Evolutionary conservation across 2,329 filamentous ascomycete species (phyloP).

Genomic region (Diplocarpon rosae): DNA sequence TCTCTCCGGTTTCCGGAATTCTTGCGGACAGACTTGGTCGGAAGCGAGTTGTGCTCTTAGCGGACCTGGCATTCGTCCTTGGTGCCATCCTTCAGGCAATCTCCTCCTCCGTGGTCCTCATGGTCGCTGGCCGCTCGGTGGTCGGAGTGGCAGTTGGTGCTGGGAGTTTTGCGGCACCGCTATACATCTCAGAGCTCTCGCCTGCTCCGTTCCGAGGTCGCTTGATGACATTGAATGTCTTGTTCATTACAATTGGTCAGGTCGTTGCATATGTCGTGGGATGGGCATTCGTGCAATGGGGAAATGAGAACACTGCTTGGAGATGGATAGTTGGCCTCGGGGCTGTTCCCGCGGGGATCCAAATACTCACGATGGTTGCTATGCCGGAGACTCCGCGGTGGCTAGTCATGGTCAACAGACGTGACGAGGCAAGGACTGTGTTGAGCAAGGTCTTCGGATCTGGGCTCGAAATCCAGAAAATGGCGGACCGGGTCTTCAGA

Average conservation of each 20-base stretch:
- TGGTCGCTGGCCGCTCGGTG: constrained; percentile 58
- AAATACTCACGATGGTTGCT: constrained; percentile 54
- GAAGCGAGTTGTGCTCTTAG: constrained; percentile 49
- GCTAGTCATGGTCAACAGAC: constrained; percentile 60
- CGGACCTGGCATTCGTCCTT: constrained; percentile 55
- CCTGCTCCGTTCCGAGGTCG: constrained; percentile 66
- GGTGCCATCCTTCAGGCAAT: constrained; percentile 57
- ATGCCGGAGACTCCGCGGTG: constrained; percentile 88
- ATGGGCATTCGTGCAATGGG: constrained; percentile 56
- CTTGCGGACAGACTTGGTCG: constrained; percentile 52
- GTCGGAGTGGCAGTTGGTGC: constrained; percentile 65
- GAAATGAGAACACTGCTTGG: constrained; percentile 53
- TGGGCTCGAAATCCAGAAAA: constrained; percentile 31
- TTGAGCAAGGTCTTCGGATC: constrained; percentile 52
- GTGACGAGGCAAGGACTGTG: constrained; percentile 51
- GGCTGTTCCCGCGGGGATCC: constrained; percentile 61
- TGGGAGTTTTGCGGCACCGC: constrained; percentile 70
- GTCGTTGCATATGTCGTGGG: constrained; percentile 80
- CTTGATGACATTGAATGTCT: constrained; percentile 68
- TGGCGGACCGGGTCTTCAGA: constrained; percentile 50
- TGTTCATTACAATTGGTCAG: constrained; percentile 82
- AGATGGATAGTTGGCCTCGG: constrained; percentile 87
- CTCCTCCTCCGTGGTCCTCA: constrained; percentile 44
- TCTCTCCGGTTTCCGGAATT: constrained; percentile 53
- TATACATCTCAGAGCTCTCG: constrained; percentile 82